Evolutionary conservation across 495 filamentous ascomycete genomes (phyloP).

Genomic region (Aspergillus avenaceus): DNA sequence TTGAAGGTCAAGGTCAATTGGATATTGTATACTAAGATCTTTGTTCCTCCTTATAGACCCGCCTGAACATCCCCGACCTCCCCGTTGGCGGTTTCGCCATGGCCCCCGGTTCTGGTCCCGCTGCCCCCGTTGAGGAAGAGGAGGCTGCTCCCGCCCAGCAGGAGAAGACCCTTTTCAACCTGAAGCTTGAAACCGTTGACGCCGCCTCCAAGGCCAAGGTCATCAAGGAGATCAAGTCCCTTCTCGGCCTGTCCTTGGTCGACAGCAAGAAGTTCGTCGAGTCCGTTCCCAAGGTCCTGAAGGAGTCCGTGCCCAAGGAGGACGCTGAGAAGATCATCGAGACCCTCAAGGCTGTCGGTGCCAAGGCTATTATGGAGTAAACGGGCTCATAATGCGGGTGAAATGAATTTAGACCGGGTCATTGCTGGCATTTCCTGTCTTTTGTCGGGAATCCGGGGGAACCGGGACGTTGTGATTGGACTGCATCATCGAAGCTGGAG

Average conservation of each 20-base stretch:
- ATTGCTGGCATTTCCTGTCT: conserved; percentile 1
- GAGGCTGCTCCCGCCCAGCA: conserved; percentile 73
- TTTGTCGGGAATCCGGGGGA: conserved; percentile 2
- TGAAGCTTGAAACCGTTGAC: conserved; percentile 89
- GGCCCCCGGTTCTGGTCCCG: conserved; percentile 49
- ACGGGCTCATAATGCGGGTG: conserved; percentile 1
- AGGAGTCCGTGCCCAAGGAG: conserved; percentile 96
- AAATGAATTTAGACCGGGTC: conserved; percentile 4
- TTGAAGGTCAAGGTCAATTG: neutral
- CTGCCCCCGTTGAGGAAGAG: conserved; percentile 75
- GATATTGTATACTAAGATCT: neutral
- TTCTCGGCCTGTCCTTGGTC: conserved; percentile 92
- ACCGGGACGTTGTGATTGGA: conserved; percentile 12
- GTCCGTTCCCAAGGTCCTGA: conserved; percentile 94
- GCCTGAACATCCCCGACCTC: conserved; percentile 96
- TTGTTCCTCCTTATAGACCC: conserved; percentile 53
- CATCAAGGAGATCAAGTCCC: conserved; percentile 98
- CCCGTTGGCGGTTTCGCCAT: conserved; percentile 86
- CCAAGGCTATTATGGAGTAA: conserved; percentile 87
- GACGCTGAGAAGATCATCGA: conserved; percentile 98
- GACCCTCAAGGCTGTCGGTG: conserved; percentile 87
- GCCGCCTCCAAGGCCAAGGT: conserved; percentile 90
- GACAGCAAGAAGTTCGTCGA: conserved; percentile 99
- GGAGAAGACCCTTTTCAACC: conserved; percentile 96
- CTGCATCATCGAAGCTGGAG: conserved; percentile 25